Conservation (phyloP, 352 stramenopile genomes). For the Globisporangium abappressorium region DNA sequence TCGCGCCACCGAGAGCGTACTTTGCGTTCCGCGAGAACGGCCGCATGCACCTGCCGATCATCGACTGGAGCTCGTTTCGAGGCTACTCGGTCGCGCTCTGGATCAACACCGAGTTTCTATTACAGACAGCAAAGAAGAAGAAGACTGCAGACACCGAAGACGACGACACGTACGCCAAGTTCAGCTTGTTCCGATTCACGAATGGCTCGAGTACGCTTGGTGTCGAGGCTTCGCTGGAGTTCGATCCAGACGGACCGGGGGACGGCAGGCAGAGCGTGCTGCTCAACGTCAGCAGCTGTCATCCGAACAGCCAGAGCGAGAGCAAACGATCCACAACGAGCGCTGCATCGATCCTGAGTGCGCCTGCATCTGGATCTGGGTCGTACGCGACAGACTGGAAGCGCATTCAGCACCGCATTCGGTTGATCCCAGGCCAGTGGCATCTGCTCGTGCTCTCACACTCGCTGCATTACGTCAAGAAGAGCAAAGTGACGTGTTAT, state of each 20-base stretch:
- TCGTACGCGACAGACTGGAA: conserved; percentile 47
- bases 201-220: conserved; percentile 69
- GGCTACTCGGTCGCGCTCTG: conserved; percentile 78
- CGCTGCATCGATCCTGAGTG: conserved; percentile 35
- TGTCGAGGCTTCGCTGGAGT: conserved; percentile 67
- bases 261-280: conserved; percentile 23
- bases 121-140: neutral
- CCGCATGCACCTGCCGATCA: conserved; percentile 67
- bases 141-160: neutral
- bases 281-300: conserved; percentile 55
- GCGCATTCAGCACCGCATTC: conserved; percentile 47
- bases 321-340: conserved; percentile 20
- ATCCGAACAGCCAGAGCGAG: conserved; percentile 22
- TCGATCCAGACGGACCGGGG: conserved; percentile 28
- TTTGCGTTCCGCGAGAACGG: conserved; percentile 63
- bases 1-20: conserved; percentile 57
- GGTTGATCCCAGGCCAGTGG: conserved; percentile 42
- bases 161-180: conserved; percentile 27
- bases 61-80: conserved; percentile 78
- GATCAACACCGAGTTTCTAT: conserved; percentile 50
- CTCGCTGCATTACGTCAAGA: conserved; percentile 83
- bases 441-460: conserved; percentile 75
- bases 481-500: conserved; percentile 78
- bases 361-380: conserved; percentile 14
- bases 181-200: conserved; percentile 71